A percentile compares a stretch with the other conserved stretches of the same genome.
Conservation (phyloP, 345 rosid genomes). For the Dimocarpus longan region DNA sequence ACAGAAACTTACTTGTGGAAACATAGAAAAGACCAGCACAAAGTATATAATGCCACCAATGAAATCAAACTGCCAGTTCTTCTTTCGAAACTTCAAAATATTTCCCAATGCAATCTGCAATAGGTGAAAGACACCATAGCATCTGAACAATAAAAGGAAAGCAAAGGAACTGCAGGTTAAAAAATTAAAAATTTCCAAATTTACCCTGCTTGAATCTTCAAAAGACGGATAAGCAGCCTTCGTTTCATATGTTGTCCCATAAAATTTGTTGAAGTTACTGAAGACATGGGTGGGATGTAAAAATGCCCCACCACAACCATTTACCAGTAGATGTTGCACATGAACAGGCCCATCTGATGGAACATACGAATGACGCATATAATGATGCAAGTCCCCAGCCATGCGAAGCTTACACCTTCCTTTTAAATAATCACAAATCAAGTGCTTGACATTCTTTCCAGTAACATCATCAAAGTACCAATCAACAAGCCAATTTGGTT, state of each 20-base stretch:
- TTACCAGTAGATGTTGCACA: slow-evolving; percentile 91
- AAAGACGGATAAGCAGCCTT: slow-evolving; percentile 91
- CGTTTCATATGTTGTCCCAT: slow-evolving; percentile 69
- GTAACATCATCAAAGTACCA: slow-evolving; percentile 82
- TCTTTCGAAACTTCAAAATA: slow-evolving; percentile 96
- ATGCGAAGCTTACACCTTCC: slow-evolving; percentile 94
- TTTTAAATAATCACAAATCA: slow-evolving; percentile 76
- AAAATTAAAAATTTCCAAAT: slow-evolving; percentile 16
- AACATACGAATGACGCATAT: slow-evolving; percentile 89
- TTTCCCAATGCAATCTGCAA: slow-evolving; percentile 97
- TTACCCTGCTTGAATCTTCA: slow-evolving; percentile 97
- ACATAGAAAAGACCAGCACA: slow-evolving; percentile 80
- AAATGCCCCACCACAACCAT: slow-evolving; percentile 99
- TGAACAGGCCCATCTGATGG: slow-evolving; percentile 74
- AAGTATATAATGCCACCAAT: slow-evolving; percentile 98
- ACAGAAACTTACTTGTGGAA: slow-evolving; percentile 76
- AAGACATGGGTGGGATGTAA: slow-evolving; percentile 98
- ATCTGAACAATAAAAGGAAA: slow-evolving; percentile 16
- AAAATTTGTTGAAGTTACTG: slow-evolving; percentile 60
- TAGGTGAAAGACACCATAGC: slow-evolving; percentile 17
- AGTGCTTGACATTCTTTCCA: slow-evolving; percentile 81
- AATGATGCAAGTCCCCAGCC: slow-evolving; percentile 98
- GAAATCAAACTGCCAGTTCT: slow-evolving; percentile 98
- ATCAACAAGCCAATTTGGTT: slow-evolving; percentile 98
- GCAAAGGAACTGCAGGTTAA: slow-evolving; percentile 9